phyloP scores from a whole-genome alignment of 495 filamentous ascomycete genomes.

The Hyphodiscus hymeniophilus region DNA sequence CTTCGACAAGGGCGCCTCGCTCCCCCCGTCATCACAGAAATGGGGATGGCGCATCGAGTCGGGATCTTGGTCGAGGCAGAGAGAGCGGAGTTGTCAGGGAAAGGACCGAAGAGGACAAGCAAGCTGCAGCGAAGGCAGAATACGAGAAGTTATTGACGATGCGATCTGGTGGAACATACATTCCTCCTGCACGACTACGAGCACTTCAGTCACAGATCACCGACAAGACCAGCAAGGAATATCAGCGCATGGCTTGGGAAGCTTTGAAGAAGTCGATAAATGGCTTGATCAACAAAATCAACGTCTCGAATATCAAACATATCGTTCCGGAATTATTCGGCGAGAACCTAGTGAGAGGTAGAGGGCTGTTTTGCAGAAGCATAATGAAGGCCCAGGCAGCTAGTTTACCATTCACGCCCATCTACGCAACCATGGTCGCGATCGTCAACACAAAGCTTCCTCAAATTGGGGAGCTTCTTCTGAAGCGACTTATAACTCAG shows the following conservation, averaged over 20 bases:
- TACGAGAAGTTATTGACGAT: conserved; percentile 85
- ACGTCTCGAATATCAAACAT: conserved; percentile 92
- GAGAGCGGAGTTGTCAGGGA: conserved; percentile 12
- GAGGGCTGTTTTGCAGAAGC: conserved; percentile 86
- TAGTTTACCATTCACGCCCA: conserved; percentile 92
- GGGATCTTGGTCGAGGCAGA: conserved; percentile 31
- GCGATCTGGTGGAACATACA: conserved; percentile 91
- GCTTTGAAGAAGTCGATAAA: conserved; percentile 98
- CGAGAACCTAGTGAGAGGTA: conserved; percentile 86
- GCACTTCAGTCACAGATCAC: conserved; percentile 95
- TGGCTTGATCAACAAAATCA: conserved; percentile 97
- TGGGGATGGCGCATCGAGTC: neutral
- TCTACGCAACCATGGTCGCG: conserved; percentile 89
- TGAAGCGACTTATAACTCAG: conserved; percentile 79
- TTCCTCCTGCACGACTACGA: conserved; percentile 83
- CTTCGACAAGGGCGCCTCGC: conserved; percentile 20
- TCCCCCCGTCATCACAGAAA: conserved; percentile 19
- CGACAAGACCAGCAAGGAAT: conserved; percentile 92
- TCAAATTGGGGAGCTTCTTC: conserved; percentile 82
- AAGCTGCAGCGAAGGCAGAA: conserved; percentile 70
- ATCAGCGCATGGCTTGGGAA: conserved; percentile 99
- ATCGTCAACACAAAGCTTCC: conserved; percentile 98
- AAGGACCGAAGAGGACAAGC: conserved; percentile 77
- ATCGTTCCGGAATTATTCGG: conserved; percentile 93
- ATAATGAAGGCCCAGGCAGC: conserved; percentile 97